Percentiles rank a stretch among this genome's conserved stretches.
Evolutionary conservation across 352 stramenopile species (phyloP).

Genomic region (Aphanomyces cochlioides): DNA sequence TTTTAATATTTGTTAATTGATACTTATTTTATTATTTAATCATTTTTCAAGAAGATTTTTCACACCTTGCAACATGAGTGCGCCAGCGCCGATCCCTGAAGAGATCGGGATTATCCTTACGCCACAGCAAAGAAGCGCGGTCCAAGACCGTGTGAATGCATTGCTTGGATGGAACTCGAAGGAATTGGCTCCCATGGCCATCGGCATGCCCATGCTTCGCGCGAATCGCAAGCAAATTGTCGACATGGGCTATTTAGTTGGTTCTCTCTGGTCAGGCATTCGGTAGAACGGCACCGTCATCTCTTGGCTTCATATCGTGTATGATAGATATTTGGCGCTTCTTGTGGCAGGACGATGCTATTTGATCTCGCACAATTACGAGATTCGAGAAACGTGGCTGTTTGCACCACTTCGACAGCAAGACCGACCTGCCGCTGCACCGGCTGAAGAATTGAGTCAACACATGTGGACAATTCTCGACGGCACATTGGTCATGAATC

Average conservation of each 20-base stretch:
- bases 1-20: no score
- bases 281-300: constrained; percentile 30
- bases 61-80: constrained; percentile 10
- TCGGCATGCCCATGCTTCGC: constrained; percentile 63
- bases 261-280: constrained; percentile 71
- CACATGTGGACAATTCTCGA: constrained; percentile 88
- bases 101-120: constrained; percentile 23
- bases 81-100: constrained; percentile 22
- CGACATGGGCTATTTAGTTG: constrained; percentile 84
- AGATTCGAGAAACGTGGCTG: constrained; percentile 71
- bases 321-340: constrained; percentile 53
- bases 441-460: constrained; percentile 27
- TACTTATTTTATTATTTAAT: no score
- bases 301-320: neutral
- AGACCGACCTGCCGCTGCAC: constrained; percentile 64
- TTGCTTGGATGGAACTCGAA: constrained; percentile 78
- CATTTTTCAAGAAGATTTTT: neutral
- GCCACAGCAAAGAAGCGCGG: constrained; percentile 25
- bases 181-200: constrained; percentile 68
- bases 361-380: constrained; percentile 77
- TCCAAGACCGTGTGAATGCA: constrained; percentile 46
- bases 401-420: constrained; percentile 74
- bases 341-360: constrained; percentile 79
- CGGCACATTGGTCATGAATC: constrained; percentile 75
- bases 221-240: constrained; percentile 68